Base-by-base conservation (phyloP, 495 filamentous ascomycete species). In the Penicillium lividum region DNA sequence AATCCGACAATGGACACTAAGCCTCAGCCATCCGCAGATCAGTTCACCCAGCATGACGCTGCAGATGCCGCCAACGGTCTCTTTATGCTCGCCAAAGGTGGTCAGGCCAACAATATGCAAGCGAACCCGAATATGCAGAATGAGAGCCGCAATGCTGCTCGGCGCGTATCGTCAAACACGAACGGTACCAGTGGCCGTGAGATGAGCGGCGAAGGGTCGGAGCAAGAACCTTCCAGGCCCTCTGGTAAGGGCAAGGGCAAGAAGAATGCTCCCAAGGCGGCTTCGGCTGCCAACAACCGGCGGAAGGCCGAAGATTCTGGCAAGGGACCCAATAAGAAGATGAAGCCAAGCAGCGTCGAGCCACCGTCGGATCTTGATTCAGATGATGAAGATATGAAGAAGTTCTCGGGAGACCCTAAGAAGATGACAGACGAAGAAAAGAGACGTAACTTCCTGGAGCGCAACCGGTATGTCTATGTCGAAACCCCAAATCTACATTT, bases 391-490 rank as follows among this genome's bases (percentile, higher is more conserved):
- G 79, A 84, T 48, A 78, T 68, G 73, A 79, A 59, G 65, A 77
- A 62, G 57, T 52, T 36, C 46, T 71, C 47, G 54, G 71, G 47
- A 54, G 75, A 73, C 58, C 74, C 67, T 42, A 89, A 86, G 78
- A 98, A 98, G 78, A 97, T 98, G 95, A 98, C 94, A 11, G 94
- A 98, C 62, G 94, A 98, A 68, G 94, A 98, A 75, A 98, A 98
- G 80, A 77, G 94, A 40, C 97, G 94, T 77, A 98, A 98, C 66
- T 98, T 98, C 74, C 78, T 98, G 8, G 94, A 98, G 65, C 81
- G 94, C 33, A 98, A 98, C 72, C 83, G 94, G 94, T 97, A 84
- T 65, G 90, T 79, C n/a, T 8, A 25, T 5, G 47, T 28, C 11
- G 22, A 22, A 8, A 3, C 13, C 25, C 8, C 11, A 6, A 10